These are phyloP conservation scores for Ensete glaucum DNA, from an alignment of 176 grass and related monocot genomes.

Conservation along the genomic window DNA sequence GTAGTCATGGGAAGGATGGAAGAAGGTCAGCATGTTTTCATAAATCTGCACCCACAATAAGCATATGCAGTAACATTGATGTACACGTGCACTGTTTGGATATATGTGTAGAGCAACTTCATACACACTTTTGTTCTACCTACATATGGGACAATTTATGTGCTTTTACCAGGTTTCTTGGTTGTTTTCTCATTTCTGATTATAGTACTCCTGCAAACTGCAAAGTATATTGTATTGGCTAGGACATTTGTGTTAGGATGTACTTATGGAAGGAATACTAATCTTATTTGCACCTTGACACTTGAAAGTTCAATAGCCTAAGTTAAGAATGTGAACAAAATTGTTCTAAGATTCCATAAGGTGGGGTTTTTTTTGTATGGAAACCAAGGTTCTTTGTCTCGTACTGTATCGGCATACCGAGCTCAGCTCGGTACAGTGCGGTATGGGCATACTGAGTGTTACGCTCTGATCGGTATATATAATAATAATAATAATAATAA, in stretches of 20 bases:
- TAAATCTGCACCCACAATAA: neutral
- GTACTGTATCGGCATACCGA: too few species aligned
- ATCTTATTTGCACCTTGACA: neutral
- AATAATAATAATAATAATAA: too few species aligned
- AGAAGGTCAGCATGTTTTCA: conserved; percentile 49
- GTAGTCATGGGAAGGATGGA: conserved; percentile 49
- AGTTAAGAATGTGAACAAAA: neutral
- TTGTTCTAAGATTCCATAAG: neutral
- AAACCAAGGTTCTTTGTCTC: too few species aligned
- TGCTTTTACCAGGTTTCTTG: too few species aligned
- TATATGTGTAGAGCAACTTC: too few species aligned
- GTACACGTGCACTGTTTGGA: too few species aligned
- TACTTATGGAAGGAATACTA: neutral
- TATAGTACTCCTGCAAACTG: neutral
- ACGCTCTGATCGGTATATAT: too few species aligned
- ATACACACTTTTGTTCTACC: neutral
- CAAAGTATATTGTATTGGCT: neutral
- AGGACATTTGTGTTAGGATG: neutral
- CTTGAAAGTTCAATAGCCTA: neutral
- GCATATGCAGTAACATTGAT: neutral
- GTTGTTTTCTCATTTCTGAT: neutral
- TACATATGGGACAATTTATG: neutral
- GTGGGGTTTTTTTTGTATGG: neutral
- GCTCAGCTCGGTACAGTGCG: too few species aligned
- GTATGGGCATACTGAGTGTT: too few species aligned